Percentiles rank a stretch among this genome's conserved stretches.
Evolutionary conservation across 73 alveolate species (phyloP).

Genomic region (Effrenium voratum): DNA sequence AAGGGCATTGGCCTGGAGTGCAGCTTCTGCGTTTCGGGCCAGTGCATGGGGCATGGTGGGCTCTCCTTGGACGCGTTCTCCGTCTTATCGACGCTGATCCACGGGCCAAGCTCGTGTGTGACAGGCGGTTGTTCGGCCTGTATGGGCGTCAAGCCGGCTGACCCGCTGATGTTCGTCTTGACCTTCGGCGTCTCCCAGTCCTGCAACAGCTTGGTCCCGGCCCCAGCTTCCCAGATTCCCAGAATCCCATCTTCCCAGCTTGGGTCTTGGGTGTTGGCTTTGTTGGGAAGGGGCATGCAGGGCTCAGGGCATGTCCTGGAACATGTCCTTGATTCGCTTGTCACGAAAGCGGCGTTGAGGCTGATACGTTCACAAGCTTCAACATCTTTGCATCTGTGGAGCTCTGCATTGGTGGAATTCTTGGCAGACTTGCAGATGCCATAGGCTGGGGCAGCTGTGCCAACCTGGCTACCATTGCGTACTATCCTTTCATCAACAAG

Average conservation of each 20-base stretch:
- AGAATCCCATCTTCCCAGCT: too few species aligned
- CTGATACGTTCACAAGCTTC: not conserved
- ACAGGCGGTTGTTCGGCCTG: not conserved
- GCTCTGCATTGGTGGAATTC: slow-evolving; percentile 18
- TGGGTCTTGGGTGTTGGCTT: too few species aligned
- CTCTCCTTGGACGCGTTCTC: not conserved
- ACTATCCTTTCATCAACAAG: slow-evolving; percentile 32
- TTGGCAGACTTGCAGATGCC: not conserved
- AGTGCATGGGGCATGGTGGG: too few species aligned
- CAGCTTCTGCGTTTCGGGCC: slow-evolving; percentile 13
- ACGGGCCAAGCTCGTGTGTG: not conserved
- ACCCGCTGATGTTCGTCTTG: not conserved
- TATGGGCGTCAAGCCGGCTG: slow-evolving; percentile 10
- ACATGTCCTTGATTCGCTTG: too few species aligned
- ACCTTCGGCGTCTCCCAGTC: not conserved
- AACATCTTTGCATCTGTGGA: not conserved
- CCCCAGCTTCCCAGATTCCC: too few species aligned
- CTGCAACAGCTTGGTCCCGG: too few species aligned
- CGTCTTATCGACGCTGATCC: not conserved
- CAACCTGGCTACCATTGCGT: not conserved
- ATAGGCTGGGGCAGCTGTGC: slow-evolving; percentile 11
- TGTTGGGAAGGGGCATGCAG: too few species aligned
- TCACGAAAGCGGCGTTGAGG: too few species aligned
- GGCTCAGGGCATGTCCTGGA: too few species aligned
- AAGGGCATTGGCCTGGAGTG: not conserved